Base-by-base conservation (phyloP, 257 asterid genomes). In the Solanum peruvianum region DNA sequence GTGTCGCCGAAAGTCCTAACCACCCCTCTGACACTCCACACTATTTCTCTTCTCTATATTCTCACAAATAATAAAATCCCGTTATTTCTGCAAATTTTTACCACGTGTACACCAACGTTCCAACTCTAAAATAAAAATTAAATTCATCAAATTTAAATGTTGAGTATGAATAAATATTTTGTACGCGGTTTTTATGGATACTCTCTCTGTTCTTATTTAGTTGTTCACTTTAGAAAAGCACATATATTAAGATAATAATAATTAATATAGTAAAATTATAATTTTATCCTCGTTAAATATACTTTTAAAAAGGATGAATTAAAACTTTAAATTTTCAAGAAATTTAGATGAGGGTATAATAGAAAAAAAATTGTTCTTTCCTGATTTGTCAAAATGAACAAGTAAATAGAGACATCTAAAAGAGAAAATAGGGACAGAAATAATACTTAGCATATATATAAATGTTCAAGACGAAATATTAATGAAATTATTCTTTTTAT, bases 1-100 rank as follows among this genome's bases (percentile, higher is more conserved):
- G 89, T 88, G 91, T 90, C 91, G 87, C 91, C 92, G 41, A 42
- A 82, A 88, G 85, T 76, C 83, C 66, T 89, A 83, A 88, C 92
- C 91, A 60, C 15, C 76, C 70, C 25, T 89, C 92, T 89, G 92
- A 92, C 92, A 89, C 15, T 44, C 66, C 67, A 82, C 31, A 67
- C 70, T 47, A 86, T 47, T 47, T 82, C 71, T 83, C 47, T 83
- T 15, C 15, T 80, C 12, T 18, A 6, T 41, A 41, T 39, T 78
- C 78, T 88, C 73, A 45, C 56, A 62, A 25, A 12, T 52, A 27
- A 64, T 52, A 37, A 64, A 80, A 13, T 23, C 14, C 87, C 86
- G 42, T 89, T 62, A 66, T 42, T 88, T 78, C 15, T 75, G 86
- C 25, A 11, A 15, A 21, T 58, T 41, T 87, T 41, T 87, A 81